A percentile compares a stretch with the other conserved stretches of the same genome.
phyloP scores from a whole-genome alignment of 1,284 basidiomycete species.

The Cryptococcus jaspeensis region DNA sequence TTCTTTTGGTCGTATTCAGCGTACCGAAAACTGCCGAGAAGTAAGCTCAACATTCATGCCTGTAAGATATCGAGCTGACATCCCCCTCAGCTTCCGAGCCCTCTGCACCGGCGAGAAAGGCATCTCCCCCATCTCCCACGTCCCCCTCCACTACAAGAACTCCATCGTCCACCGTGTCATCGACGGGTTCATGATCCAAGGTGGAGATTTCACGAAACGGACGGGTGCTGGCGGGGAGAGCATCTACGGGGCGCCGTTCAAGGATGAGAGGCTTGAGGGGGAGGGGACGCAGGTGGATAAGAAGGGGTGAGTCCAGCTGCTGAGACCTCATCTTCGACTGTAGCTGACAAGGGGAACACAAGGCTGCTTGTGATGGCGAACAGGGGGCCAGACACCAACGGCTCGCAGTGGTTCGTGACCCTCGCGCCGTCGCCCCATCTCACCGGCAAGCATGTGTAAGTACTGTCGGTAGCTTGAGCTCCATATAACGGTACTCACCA shows the following conservation, averaged over 20 bases:
- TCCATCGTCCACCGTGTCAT: conserved; percentile 77
- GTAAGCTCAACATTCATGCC: conserved; percentile 51
- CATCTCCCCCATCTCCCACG: conserved; percentile 60
- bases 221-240: conserved; percentile 57
- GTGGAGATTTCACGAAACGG: conserved; percentile 61
- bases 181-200: conserved; percentile 83
- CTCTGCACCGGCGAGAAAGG: conserved; percentile 87
- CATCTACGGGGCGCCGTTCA: conserved; percentile 50
- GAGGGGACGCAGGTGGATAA: conserved; percentile 47
- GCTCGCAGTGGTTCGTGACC: conserved; percentile 56
- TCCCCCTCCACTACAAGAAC: conserved; percentile 78
- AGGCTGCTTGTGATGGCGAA: conserved; percentile 62
- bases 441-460: conserved; percentile 54
- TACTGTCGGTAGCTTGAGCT: background rate
- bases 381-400: conserved; percentile 60
- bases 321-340: background rate
- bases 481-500: background rate
- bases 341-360: background rate
- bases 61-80: background rate
- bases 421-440: conserved; percentile 50
- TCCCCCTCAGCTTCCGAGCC: conserved; percentile 67
- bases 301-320: conserved; percentile 42
- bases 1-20: conserved; percentile 27
- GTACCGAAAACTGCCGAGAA: conserved; percentile 85
- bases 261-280: conserved; percentile 47